Percentiles rank a stretch among this genome's conserved stretches.
These are phyloP conservation scores for Pulveroboletus sp. DNA, from an alignment of 768 basidiomycete genomes.

Conservation along the genomic window DNA sequence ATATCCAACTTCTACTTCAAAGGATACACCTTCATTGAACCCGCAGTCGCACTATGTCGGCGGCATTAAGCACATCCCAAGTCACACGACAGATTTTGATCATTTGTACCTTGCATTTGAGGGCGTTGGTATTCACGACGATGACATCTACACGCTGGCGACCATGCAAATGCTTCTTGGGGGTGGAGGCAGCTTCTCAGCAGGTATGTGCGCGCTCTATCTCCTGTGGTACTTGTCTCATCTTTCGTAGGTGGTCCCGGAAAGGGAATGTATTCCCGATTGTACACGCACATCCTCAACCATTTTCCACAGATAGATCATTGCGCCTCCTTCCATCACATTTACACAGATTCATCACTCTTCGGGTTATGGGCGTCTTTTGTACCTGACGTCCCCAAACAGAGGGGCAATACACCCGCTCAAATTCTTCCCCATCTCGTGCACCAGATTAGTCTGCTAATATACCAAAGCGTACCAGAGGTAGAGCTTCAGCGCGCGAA, in stretches of 20 bases:
- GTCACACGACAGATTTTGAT: constrained; percentile 68
- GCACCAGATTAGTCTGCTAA: constrained; percentile 79
- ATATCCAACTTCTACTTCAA: constrained; percentile 36
- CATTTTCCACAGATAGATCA: constrained; percentile 92
- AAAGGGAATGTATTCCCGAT: constrained; percentile 97
- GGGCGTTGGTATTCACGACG: constrained; percentile 84
- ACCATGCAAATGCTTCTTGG: constrained; percentile 94
- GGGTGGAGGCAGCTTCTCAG: constrained; percentile 95
- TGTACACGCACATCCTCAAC: constrained; percentile 95
- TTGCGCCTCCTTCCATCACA: constrained; percentile 96
- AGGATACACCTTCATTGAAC: constrained; percentile 16
- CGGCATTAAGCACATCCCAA: constrained; percentile 68
- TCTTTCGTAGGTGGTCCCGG: constrained; percentile 75
- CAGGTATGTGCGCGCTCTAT: constrained; percentile 45
- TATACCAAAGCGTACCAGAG: constrained; percentile 62
- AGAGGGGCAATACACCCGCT: constrained; percentile 56
- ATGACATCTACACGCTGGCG: constrained; percentile 89
- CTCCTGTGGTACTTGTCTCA: constrained; percentile 2
- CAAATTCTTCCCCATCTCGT: constrained; percentile 82
- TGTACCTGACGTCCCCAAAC: constrained; percentile 55
- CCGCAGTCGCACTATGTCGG: constrained; percentile 69
- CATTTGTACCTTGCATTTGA: constrained; percentile 94
- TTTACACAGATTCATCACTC: constrained; percentile 89
- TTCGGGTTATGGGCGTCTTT: constrained; percentile 91
- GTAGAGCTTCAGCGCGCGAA: constrained; percentile 81